phyloP scores from a whole-genome alignment of 192 early-diverging fungal genomes.

The Podila epicladia region DNA sequence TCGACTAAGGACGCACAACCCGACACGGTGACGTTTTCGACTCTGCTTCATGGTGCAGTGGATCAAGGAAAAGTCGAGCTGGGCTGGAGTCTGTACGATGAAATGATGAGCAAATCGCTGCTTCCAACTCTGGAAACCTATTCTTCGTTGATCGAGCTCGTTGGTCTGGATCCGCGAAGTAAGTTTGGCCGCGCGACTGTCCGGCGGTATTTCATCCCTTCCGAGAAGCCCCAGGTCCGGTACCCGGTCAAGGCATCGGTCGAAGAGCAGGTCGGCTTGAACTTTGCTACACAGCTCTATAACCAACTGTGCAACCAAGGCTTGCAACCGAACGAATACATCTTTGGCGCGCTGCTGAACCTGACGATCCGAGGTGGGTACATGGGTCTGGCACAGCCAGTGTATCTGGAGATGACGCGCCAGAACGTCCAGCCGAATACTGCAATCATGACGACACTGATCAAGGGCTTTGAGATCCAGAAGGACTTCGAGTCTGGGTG shows the following conservation, averaged over 20 bases:
- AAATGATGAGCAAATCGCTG: slow-evolving; percentile 22
- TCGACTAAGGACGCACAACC: slow-evolving; percentile 1
- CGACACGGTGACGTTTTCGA: slow-evolving; percentile 23
- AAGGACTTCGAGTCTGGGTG: slow-evolving; percentile 46
- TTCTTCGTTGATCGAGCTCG: slow-evolving; percentile 22
- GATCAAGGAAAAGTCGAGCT: slow-evolving; percentile 10
- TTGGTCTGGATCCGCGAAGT: slow-evolving; percentile 20
- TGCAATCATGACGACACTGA: slow-evolving; percentile 33
- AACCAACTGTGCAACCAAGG: slow-evolving; percentile 41
- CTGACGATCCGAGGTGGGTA: slow-evolving; percentile 11
- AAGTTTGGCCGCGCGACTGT: slow-evolving; percentile 15
- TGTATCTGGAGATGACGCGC: slow-evolving; percentile 34
- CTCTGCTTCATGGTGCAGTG: slow-evolving; percentile 24
- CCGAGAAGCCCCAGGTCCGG: neutral
- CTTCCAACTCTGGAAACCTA: slow-evolving; percentile 22
- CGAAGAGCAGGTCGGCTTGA: slow-evolving; percentile 28
- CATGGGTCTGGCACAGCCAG: slow-evolving; percentile 21
- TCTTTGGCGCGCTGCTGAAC: slow-evolving; percentile 30
- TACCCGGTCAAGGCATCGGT: slow-evolving; percentile 14
- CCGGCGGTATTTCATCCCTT: slow-evolving; percentile 6
- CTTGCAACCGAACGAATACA: slow-evolving; percentile 22
- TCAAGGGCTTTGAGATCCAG: slow-evolving; percentile 44
- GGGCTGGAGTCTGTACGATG: slow-evolving; percentile 33
- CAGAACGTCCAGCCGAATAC: slow-evolving; percentile 32
- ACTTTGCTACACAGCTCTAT: slow-evolving; percentile 23